These are phyloP conservation scores for Sphaceloma murrayae DNA, from an alignment of 2,329 filamentous ascomycete genomes.

Conservation along the genomic window DNA sequence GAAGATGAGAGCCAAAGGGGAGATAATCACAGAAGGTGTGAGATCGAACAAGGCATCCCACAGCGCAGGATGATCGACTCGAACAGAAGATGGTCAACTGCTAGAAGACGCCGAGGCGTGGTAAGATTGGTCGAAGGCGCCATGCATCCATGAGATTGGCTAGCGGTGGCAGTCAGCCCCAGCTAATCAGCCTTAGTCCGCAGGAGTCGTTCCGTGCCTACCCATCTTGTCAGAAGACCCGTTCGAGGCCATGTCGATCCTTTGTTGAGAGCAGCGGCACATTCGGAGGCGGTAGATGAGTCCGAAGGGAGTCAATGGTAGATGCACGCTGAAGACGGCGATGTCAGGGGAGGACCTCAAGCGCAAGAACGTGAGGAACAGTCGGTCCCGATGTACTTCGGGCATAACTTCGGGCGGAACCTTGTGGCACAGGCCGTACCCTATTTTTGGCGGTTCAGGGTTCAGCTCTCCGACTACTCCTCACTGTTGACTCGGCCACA, in stretches of 20 bases:
- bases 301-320: no score
- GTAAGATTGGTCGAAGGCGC: conserved; percentile 7
- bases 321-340: no score
- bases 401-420: no score
- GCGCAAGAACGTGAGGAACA: no score
- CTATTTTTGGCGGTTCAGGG: no score
- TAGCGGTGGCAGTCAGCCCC: conserved; percentile 9
- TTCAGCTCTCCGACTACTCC: no score
- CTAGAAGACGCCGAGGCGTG: conserved; percentile 10
- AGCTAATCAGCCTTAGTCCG: conserved; percentile 7
- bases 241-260: conserved; percentile 3
- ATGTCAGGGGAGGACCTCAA: no score
- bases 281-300: neutral
- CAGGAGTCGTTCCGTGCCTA: neutral
- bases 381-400: no score
- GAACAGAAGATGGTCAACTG: neutral
- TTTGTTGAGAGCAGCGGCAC: neutral
- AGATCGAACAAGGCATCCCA: conserved; percentile 10
- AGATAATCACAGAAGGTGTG: neutral
- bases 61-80: neutral
- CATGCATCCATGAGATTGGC: conserved; percentile 10
- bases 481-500: no score
- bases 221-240: conserved; percentile 2
- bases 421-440: no score
- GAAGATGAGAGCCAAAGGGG: neutral